Evolutionary conservation across 2,329 filamentous ascomycete genomes (phyloP).

Genomic region (Colletotrichum abscissum): DNA sequence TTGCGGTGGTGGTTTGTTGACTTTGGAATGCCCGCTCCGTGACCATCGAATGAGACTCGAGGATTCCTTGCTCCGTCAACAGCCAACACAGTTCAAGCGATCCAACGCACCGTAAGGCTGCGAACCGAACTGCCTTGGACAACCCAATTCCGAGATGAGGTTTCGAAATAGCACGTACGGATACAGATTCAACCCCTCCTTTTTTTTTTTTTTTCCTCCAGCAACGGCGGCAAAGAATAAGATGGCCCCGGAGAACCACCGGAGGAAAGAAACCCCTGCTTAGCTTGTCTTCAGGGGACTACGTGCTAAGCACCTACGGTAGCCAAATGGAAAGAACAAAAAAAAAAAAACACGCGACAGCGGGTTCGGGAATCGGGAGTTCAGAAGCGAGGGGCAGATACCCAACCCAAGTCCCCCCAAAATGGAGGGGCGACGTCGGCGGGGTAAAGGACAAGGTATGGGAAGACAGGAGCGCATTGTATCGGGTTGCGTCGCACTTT

Average conservation of each 20-base stretch:
- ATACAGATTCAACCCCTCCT: not conserved
- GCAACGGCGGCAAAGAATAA: conserved; percentile 14
- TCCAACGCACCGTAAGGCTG: conserved; percentile 16
- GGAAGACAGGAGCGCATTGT: conserved; percentile 18
- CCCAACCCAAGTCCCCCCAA: too few relatives aligned
- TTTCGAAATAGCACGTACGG: not conserved
- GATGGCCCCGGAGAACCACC: conserved; percentile 29
- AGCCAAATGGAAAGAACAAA: not conserved
- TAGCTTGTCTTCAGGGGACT: not conserved
- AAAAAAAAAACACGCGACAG: not conserved
- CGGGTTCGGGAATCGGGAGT: conserved; percentile 10
- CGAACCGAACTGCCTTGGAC: not conserved
- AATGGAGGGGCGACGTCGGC: not conserved
- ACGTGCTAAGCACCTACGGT: too few relatives aligned
- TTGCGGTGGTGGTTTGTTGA: not conserved
- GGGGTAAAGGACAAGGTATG: not conserved
- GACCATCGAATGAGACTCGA: not conserved
- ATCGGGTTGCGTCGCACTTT: conserved; percentile 27
- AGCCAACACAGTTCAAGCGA: conserved; percentile 19
- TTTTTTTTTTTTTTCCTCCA: conserved; percentile 17
- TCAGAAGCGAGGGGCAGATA: not conserved
- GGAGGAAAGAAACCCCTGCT: conserved; percentile 23
- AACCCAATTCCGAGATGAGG: conserved; percentile 24
- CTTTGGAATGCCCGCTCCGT: not conserved
- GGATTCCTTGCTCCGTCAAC: not conserved